Conservation (phyloP, 192 early-diverging fungal genomes). For the Coemansia sp. region DNA sequence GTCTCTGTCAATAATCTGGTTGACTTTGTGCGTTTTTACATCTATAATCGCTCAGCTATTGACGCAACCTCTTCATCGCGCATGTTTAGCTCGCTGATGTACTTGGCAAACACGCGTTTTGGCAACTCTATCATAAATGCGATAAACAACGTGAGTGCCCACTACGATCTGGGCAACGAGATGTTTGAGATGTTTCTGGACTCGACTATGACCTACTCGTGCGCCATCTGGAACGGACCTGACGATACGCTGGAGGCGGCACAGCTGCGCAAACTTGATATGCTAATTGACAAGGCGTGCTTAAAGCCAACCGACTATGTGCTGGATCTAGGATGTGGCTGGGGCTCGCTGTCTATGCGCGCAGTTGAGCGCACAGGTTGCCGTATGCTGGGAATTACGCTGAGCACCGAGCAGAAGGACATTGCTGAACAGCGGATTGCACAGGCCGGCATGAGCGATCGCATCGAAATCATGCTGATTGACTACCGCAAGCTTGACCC, state of each 20-base stretch:
- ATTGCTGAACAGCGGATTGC: slow-evolving; percentile 64
- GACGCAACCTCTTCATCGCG: slow-evolving; percentile 52
- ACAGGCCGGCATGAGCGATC: slow-evolving; percentile 56
- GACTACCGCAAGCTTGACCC: slow-evolving; percentile 70
- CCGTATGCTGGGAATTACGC: slow-evolving; percentile 63
- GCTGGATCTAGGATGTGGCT: slow-evolving; percentile 72
- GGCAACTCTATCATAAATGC: slow-evolving; percentile 66
- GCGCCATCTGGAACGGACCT: slow-evolving; percentile 62
- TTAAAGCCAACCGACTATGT: slow-evolving; percentile 56
- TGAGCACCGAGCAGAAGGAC: slow-evolving; percentile 65
- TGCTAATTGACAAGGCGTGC: slow-evolving; percentile 62
- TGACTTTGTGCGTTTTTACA: slow-evolving; percentile 59
- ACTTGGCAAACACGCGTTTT: slow-evolving; percentile 57
- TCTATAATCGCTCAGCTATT: slow-evolving; percentile 57
- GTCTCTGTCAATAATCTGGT: slow-evolving; percentile 59
- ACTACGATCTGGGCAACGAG: slow-evolving; percentile 76
- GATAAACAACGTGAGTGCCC: slow-evolving; percentile 63
- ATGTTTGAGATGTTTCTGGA: slow-evolving; percentile 72
- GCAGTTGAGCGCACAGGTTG: slow-evolving; percentile 61
- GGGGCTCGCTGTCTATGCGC: slow-evolving; percentile 70
- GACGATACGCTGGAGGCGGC: slow-evolving; percentile 63
- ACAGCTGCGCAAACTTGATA: slow-evolving; percentile 63
- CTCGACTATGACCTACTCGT: slow-evolving; percentile 70
- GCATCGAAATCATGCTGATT: slow-evolving; percentile 62
- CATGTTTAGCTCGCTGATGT: slow-evolving; percentile 58